Conservation (phyloP, 176 grass and related monocot species). For the Cocos nucifera region DNA sequence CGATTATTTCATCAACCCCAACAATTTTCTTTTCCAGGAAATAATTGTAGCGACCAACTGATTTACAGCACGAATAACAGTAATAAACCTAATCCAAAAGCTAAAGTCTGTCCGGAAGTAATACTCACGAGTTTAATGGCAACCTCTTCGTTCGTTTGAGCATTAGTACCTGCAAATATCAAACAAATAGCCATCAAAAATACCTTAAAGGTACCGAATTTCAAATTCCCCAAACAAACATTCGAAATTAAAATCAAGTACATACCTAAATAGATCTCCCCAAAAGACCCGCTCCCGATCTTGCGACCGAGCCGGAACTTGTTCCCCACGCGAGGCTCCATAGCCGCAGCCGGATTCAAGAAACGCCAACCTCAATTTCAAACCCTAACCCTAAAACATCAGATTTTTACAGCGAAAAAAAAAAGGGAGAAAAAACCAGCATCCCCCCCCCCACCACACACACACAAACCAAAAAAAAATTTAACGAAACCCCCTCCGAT, state of each 20-base stretch:
- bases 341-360: neutral
- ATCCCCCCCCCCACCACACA: too few relatives aligned
- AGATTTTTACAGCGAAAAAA: conserved; percentile 29
- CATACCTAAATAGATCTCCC: conserved; percentile 67
- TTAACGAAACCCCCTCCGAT: too few relatives aligned
- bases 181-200: conserved; percentile 2
- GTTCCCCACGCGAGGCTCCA: conserved; percentile 37
- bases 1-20: too few relatives aligned
- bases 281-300: conserved; percentile 44
- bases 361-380: neutral
- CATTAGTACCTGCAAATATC: conserved; percentile 66
- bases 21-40: neutral
- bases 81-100: neutral
- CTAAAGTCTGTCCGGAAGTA: neutral
- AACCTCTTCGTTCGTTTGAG: conserved; percentile 96
- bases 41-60: neutral
- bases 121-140: conserved; percentile 91
- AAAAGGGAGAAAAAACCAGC: neutral
- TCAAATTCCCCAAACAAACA: neutral
- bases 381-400: neutral
- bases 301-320: conserved; percentile 52
- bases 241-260: neutral
- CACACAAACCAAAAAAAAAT: too few relatives aligned
- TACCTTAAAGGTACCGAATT: conserved; percentile 6
- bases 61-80: neutral